Conservation (phyloP, 164 flowering plant genomes). For the Liriodendron chinense region DNA sequence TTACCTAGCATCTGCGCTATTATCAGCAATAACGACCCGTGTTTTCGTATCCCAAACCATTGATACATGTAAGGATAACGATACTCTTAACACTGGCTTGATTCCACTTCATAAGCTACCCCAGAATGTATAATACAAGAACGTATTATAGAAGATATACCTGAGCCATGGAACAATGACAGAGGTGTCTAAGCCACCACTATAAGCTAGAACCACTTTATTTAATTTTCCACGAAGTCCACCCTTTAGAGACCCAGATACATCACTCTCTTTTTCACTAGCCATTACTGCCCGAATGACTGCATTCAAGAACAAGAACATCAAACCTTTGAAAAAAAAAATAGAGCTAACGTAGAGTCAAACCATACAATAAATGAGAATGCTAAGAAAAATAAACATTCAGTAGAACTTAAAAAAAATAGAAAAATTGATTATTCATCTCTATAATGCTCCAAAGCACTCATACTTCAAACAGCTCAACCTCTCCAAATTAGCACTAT, state of each 20-base stretch:
- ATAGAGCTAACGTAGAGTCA: neutral
- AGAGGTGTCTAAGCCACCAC: constrained; percentile 98
- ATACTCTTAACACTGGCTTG: too few species aligned
- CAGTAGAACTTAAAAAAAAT: neutral
- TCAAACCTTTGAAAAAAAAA: neutral
- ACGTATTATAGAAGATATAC: constrained; percentile 25
- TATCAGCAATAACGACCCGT: too few species aligned
- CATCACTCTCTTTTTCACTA: constrained; percentile 32
- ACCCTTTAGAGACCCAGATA: constrained; percentile 26
- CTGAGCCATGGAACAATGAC: constrained; percentile 98
- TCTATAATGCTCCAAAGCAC: neutral
- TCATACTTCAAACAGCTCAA: neutral
- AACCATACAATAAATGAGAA: neutral
- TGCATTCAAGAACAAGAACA: constrained; percentile 21
- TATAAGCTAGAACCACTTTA: constrained; percentile 91
- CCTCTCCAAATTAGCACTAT: neutral
- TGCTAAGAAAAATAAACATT: neutral
- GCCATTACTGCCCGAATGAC: constrained; percentile 49
- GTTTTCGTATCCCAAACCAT: too few species aligned
- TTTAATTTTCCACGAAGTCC: constrained; percentile 73
- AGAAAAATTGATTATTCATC: neutral
- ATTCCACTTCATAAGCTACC: too few species aligned
- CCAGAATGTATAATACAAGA: neutral
- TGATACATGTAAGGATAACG: too few species aligned
- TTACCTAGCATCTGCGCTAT: too few species aligned